Conservation (phyloP, 805 yeast genomes). For the Kluyveromyces aestuarii region DNA sequence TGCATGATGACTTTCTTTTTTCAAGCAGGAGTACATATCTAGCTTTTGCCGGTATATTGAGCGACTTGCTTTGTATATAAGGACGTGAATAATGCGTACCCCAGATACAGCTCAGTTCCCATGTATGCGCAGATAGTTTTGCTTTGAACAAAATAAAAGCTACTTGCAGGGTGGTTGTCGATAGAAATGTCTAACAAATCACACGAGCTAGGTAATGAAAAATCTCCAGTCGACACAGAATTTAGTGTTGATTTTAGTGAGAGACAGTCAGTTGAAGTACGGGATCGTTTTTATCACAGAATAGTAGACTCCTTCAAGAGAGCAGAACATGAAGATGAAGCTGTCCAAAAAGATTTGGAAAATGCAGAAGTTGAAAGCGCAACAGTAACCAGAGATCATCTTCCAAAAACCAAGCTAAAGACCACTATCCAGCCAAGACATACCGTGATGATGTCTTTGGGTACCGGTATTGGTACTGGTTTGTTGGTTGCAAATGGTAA, state of each 20-base stretch:
- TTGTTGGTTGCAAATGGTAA: constrained; percentile 47
- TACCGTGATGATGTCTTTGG: constrained; percentile 44
- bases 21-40: too few species aligned
- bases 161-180: too few species aligned
- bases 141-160: too few species aligned
- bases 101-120: too few species aligned
- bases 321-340: constrained; percentile 6
- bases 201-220: background rate
- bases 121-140: too few species aligned
- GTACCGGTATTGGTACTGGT: constrained; percentile 79
- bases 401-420: constrained; percentile 1
- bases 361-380: background rate
- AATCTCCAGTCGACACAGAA: background rate
- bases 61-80: too few species aligned
- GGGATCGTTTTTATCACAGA: constrained; percentile 2
- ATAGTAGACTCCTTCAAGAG: constrained; percentile 20
- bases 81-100: too few species aligned
- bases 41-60: too few species aligned
- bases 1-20: too few species aligned
- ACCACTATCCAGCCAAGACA: constrained; percentile 12
- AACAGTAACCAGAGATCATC: background rate
- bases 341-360: background rate
- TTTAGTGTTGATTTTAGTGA: background rate
- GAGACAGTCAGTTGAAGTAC: background rate
- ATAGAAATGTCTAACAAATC: background rate